Evolutionary conservation across 257 asterid genomes (phyloP).

Genomic region (Solanum megistacrolobum): DNA sequence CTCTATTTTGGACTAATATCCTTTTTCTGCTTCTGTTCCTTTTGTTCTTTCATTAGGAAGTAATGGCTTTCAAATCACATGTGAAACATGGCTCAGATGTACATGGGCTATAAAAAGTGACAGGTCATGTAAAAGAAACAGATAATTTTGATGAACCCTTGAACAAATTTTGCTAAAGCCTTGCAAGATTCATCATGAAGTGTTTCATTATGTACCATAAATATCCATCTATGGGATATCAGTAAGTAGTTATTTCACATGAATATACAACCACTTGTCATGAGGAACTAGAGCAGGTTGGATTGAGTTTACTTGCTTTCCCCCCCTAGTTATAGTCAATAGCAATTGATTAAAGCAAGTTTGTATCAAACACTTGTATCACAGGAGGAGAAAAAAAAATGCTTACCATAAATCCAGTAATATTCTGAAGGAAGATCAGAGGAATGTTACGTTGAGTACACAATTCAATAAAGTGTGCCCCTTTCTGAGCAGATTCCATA

Average conservation of each 20-base stretch:
- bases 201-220: neutral
- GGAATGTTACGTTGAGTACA: constrained; percentile 92
- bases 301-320: neutral
- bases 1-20: neutral
- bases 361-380: neutral
- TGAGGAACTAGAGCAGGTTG: neutral
- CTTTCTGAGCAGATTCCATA: constrained; percentile 95
- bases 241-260: neutral
- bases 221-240: neutral
- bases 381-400: neutral
- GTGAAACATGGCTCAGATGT: neutral
- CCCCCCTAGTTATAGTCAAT: neutral
- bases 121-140: neutral
- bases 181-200: neutral
- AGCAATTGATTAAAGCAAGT: neutral
- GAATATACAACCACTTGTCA: neutral
- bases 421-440: constrained; percentile 87
- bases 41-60: neutral
- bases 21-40: neutral
- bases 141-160: neutral
- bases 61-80: neutral
- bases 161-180: neutral
- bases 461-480: constrained; percentile 90
- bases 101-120: neutral
- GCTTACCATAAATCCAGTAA: constrained; percentile 91